Conservation (phyloP, 306 rosid genomes). For the Vicia villosa region DNA sequence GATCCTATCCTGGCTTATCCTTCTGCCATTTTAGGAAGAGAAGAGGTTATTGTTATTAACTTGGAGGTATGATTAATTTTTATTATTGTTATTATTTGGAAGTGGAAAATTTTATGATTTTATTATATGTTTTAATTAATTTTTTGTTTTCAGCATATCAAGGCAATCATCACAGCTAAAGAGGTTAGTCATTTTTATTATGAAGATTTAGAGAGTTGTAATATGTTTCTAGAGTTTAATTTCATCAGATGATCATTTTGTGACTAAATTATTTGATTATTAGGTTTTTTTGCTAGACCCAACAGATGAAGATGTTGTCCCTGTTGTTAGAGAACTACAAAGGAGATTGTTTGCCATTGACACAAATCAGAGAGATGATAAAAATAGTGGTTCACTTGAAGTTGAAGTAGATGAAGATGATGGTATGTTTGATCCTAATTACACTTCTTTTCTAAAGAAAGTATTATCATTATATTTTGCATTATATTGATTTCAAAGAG, state of each 20-base stretch:
- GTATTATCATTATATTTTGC: no score
- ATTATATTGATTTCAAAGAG: no score
- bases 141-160: conserved; percentile 61
- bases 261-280: conserved; percentile 33
- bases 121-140: neutral
- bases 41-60: conserved; percentile 66
- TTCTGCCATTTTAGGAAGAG: conserved; percentile 63
- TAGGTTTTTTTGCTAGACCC: conserved; percentile 80
- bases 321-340: conserved; percentile 67
- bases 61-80: conserved; percentile 49
- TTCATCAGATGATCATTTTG: neutral
- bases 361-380: conserved; percentile 31
- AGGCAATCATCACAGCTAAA: conserved; percentile 76
- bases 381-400: conserved; percentile 43
- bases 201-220: neutral
- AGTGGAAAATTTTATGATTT: neutral
- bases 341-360: conserved; percentile 51
- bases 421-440: conserved; percentile 50
- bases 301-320: conserved; percentile 55
- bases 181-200: conserved; percentile 52
- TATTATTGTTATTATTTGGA: neutral
- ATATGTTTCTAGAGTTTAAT: conserved; percentile 8
- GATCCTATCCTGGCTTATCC: conserved; percentile 74
- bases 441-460: neutral
- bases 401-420: conserved; percentile 55